phyloP scores from a whole-genome alignment of 495 filamentous ascomycete genomes.

The Aspergillus bridgeri region DNA sequence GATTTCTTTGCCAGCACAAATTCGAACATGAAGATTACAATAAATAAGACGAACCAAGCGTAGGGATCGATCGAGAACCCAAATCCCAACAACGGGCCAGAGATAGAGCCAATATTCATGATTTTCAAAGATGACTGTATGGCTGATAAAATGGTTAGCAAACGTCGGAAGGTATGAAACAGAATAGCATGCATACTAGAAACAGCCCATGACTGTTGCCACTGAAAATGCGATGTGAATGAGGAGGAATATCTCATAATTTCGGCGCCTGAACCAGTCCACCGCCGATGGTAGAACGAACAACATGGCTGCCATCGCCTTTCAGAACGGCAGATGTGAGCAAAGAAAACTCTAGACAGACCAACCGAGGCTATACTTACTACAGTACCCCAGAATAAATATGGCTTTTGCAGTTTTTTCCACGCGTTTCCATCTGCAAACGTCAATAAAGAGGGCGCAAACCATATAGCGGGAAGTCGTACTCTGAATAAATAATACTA shows the following conservation, averaged over 20 bases:
- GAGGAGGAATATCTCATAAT: slow-evolving; percentile 54
- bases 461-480: slow-evolving; percentile 7
- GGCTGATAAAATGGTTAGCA: slow-evolving; percentile 30
- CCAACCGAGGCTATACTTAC: slow-evolving; percentile 17
- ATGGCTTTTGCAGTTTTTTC: slow-evolving; percentile 31
- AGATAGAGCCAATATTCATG: slow-evolving; percentile 50
- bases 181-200: slow-evolving; percentile 39
- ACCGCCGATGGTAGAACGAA: slow-evolving; percentile 44
- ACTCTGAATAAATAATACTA: slow-evolving; percentile 31
- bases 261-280: slow-evolving; percentile 42
- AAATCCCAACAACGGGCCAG: slow-evolving; percentile 49
- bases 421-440: slow-evolving; percentile 25
- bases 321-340: too few relatives aligned
- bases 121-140: slow-evolving; percentile 45
- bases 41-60: slow-evolving; percentile 46
- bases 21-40: slow-evolving; percentile 41
- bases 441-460: background rate
- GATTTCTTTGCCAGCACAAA: slow-evolving; percentile 15
- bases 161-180: background rate
- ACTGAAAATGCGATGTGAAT: slow-evolving; percentile 52
- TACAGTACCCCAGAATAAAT: slow-evolving; percentile 37
- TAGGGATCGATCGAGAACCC: slow-evolving; percentile 48
- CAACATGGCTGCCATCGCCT: slow-evolving; percentile 50
- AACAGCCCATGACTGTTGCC: slow-evolving; percentile 48
- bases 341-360: too few relatives aligned